Base-by-base conservation (phyloP, 2,329 filamentous ascomycete species). In the Tolypocladium amazonense region DNA sequence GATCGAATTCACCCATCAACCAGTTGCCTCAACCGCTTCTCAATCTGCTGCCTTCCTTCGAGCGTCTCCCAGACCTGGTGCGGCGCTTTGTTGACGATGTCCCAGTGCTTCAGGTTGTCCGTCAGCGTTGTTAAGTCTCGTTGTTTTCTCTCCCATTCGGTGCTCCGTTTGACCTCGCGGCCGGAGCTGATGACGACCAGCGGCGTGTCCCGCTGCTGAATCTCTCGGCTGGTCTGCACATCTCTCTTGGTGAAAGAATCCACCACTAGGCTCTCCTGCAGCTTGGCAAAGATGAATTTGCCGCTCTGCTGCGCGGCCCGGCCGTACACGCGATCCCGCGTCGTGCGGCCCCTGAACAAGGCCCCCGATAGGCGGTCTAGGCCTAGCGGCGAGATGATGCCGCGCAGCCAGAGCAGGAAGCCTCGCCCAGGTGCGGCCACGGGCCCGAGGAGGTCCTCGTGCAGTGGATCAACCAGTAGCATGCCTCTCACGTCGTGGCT, bases 211-310 rank as follows among this genome's bases (percentile, higher is more conserved):
- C 80, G 79, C 60, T 82, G 81, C 74, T 96, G 90, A 58, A 97
- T 94, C 55, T 87, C 86, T 27, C 88, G 81, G 60, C 91, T 91
- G 61, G 87, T 89, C 53, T 81, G 78, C 23, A 96, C 86, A 68
- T 99, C 94, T 39, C 89, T 89, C 72, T 87, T 88, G 18, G 91
- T 91, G 65, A 97, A 84, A 0, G 89, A 90, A 64, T 87, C 83
- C 0, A 92, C 92, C 38, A 97, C 91, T 1, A 97, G 80, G 64
- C 88, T 93, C 76, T 99, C 94, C 74, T 99, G 94, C 59, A 99
- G 79, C 74, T 92, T 90, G 5, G 92, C 89, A 72, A 95, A 96
- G 72, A 97, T 88, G 71, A 84, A 88, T 71, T 92, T 95, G 62
- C 89, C 90, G 30, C 81, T 81, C 73, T 96, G 90, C 69, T 91